These are phyloP conservation scores for Scleroderma bovista DNA, from an alignment of 768 basidiomycete genomes.

Conservation along the genomic window DNA sequence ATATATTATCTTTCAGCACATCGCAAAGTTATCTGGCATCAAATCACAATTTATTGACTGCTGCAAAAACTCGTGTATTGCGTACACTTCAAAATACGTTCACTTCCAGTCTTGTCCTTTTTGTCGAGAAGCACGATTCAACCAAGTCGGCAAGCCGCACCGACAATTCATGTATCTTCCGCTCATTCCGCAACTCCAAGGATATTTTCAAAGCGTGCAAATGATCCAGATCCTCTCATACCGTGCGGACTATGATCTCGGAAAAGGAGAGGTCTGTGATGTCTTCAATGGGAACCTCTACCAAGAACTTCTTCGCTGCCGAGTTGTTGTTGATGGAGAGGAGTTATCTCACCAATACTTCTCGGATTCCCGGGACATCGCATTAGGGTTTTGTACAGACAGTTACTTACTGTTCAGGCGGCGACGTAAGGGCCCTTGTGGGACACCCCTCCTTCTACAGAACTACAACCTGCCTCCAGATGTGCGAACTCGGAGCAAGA, in stretches of 20 bases:
- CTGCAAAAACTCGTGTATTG: neutral
- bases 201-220: neutral
- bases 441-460: slow-evolving; percentile 38
- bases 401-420: slow-evolving; percentile 37
- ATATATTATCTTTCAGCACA: neutral
- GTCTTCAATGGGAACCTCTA: neutral
- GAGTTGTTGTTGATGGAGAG: neutral
- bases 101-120: neutral
- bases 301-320: neutral
- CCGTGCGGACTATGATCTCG: neutral
- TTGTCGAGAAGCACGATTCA: neutral
- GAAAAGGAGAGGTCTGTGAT: neutral
- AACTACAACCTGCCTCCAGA: slow-evolving; percentile 42
- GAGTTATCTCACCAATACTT: slow-evolving; percentile 20
- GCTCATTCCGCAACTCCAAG: neutral
- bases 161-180: too few species aligned
- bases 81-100: neutral
- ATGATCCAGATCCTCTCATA: neutral
- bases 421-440: slow-evolving; percentile 21
- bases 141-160: neutral
- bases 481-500: slow-evolving; percentile 27
- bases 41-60: neutral
- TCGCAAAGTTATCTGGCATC: neutral
- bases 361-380: slow-evolving; percentile 33
- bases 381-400: slow-evolving; percentile 38